Base-by-base conservation (phyloP, 1,284 basidiomycete species). In the Peniophora sp. region DNA sequence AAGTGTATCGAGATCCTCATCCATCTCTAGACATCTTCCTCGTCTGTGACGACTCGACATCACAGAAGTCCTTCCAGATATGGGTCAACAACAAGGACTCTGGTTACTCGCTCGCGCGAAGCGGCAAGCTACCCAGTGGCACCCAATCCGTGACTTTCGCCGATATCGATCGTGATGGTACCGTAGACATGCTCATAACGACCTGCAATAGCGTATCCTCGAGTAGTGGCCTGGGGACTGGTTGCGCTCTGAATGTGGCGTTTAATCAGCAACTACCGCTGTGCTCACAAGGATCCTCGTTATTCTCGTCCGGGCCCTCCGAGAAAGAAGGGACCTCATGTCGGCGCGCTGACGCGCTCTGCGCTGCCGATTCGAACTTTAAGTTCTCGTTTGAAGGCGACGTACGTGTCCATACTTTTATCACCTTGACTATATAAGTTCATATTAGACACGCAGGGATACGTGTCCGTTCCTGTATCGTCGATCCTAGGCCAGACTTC, bases 101-200 rank as follows among this genome's bases (percentile, higher is more conserved):
- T 2, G 89, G 89, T 0, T 98, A 92, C 67, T 68, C 69, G 2
- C 73, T 96, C 2, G 79, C 85, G 0, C 79, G 83, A 51, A 69
- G 78, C 47, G 88, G 85, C 3, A 61, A 72, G 14, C 74, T 99
- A 22, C 96, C 97, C 0, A 59, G 72, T 10, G 92, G 91, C 0
- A 77, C 83, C 2, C 92, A 92, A 56, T 73, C 85, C 0, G 78
- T 98, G 19, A 81, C 87, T 0, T 98, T 98, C 60, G 93, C 91
- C 19, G 97, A 99, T 59, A 82, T 99, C 59, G 92, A 97, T 63
- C 83, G 97, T 12, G 97, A 99, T 61, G 96, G 96, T 1, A 96
- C 95, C 0, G 89, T 98, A 45, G 96, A 99, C 65, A 83, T 99
- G 74, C 77, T 99, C 47, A 95, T 98, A 60, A 79, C 91, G 0